Evolutionary conservation across 306 rosid genomes (phyloP).

Genomic region (Trichosanthes cucumerina): DNA sequence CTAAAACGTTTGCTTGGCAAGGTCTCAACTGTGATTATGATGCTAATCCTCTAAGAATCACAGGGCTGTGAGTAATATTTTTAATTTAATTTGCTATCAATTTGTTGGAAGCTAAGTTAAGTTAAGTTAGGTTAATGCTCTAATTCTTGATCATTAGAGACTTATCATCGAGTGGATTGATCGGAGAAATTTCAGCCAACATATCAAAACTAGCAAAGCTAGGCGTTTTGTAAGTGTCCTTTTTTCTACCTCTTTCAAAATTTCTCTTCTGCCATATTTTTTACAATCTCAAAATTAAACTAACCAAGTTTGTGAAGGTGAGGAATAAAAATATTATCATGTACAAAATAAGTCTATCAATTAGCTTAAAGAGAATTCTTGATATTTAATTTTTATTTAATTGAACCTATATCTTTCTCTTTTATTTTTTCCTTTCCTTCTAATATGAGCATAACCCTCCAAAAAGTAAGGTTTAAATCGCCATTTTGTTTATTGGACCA

Average conservation of each 20-base stretch:
- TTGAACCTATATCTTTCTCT: too few species aligned
- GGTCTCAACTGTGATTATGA: conserved; percentile 23
- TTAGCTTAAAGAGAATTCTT: too few species aligned
- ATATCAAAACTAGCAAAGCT: conserved; percentile 1
- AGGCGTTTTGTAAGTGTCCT: neutral
- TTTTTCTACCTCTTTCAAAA: neutral
- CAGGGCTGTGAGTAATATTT: conserved; percentile 26
- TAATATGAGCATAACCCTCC: too few species aligned
- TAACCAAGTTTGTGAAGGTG: neutral
- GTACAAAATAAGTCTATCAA: too few species aligned
- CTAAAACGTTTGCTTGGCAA: conserved; percentile 17
- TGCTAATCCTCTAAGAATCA: conserved; percentile 32
- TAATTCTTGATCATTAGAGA: neutral
- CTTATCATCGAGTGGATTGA: neutral
- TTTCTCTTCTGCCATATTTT: too few species aligned
- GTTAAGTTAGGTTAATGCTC: neutral
- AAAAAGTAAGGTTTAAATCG: too few species aligned
- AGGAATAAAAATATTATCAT: neutral
- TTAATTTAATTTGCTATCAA: neutral
- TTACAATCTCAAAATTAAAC: neutral
- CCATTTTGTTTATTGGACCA: too few species aligned
- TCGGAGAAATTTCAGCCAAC: neutral
- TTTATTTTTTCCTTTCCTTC: too few species aligned
- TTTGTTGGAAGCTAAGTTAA: neutral
- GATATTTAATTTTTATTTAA: too few species aligned